Conservation (phyloP, 1,284 basidiomycete genomes). For the Rugosomyces carneus region DNA sequence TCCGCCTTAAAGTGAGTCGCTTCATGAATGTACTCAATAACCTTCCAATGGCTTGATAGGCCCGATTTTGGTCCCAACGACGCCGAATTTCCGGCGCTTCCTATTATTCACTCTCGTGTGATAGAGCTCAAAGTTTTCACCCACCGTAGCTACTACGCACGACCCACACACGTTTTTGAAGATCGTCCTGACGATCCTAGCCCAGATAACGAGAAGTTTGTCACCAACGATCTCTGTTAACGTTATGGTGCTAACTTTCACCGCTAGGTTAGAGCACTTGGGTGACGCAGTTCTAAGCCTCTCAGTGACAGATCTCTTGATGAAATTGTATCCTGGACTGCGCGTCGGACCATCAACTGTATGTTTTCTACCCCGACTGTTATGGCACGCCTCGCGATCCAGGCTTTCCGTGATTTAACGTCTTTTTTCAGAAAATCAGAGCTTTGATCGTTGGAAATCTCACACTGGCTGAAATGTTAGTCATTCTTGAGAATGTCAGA, state of each 20-base stretch:
- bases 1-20: constrained; percentile 12
- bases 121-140: constrained; percentile 59
- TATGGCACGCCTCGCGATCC: constrained; percentile 15
- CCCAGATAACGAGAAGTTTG: constrained; percentile 73
- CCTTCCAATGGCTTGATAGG: constrained; percentile 18
- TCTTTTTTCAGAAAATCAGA: constrained; percentile 55
- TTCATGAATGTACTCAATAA: not conserved
- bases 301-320: constrained; percentile 55
- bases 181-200: constrained; percentile 61
- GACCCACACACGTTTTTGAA: constrained; percentile 69
- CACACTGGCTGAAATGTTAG: constrained; percentile 66
- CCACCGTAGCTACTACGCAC: constrained; percentile 60
- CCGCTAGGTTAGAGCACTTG: constrained; percentile 60
- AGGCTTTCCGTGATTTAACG: constrained; percentile 2
- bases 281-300: constrained; percentile 67
- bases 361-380: constrained; percentile 19
- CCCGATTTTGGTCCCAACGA: constrained; percentile 33
- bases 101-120: constrained; percentile 36
- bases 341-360: constrained; percentile 73
- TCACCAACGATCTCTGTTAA: constrained; percentile 4
- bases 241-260: not conserved
- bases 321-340: constrained; percentile 58
- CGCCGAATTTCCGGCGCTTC: constrained; percentile 41
- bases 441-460: constrained; percentile 65
- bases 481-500: constrained; percentile 5